Conservation (phyloP, 768 basidiomycete genomes). For the Mycena galopus region DNA sequence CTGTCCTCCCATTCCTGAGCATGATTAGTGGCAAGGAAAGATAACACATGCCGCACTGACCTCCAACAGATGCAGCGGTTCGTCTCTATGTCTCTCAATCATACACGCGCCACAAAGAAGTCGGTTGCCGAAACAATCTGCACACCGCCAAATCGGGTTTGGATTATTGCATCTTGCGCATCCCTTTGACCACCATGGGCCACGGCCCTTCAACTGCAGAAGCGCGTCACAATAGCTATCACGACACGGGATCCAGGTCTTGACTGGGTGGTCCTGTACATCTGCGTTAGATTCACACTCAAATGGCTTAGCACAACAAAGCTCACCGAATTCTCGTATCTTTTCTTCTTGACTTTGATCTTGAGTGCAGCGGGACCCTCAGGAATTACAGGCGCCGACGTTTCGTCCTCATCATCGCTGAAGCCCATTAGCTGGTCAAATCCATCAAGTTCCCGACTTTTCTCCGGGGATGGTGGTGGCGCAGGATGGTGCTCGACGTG, state of each 20-base stretch:
- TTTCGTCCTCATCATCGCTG: neutral
- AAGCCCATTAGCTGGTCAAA: neutral
- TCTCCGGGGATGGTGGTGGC: neutral
- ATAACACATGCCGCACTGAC: no score
- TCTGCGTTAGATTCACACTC: neutral
- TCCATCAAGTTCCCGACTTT: neutral
- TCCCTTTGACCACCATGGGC: constrained; percentile 24
- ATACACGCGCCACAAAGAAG: constrained; percentile 35
- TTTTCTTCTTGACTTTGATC: neutral
- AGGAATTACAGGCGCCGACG: neutral
- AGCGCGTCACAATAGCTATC: constrained; percentile 29
- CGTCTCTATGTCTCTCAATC: constrained; percentile 24
- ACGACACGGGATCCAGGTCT: neutral
- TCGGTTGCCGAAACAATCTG: constrained; percentile 28
- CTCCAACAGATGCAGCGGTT: constrained; percentile 38
- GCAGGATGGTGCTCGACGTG: neutral
- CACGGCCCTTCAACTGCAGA: constrained; percentile 34
- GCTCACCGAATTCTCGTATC: neutral
- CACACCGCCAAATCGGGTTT: constrained; percentile 22
- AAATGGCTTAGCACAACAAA: neutral
- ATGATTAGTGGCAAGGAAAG: no score
- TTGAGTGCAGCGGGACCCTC: neutral
- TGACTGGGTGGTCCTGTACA: neutral
- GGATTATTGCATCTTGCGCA: neutral
- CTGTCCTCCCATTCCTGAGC: constrained; percentile 39